Evolutionary conservation across 2,329 filamentous ascomycete genomes (phyloP), one percentile per base, ranked within the genome.

Genomic region (Harringtonia lauricola): DNA sequence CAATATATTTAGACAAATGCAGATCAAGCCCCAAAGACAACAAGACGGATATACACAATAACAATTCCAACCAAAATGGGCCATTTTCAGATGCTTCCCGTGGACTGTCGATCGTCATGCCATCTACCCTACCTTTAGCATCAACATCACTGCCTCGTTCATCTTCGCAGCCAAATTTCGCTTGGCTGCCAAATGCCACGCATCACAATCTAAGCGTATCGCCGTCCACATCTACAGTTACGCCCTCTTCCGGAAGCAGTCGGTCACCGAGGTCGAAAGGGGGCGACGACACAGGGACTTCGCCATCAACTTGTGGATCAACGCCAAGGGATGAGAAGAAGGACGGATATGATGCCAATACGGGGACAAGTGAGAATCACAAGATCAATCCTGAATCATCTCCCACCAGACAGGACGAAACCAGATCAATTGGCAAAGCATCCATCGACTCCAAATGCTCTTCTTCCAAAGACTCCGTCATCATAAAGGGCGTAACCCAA

Each of bases 401-500:
- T 10, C n/a, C n/a, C n/a, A 24, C 19, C 10, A n/a, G 10, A 17
- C 4, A 26, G 8, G 22, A 37, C 9, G 18, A 37, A 14, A 26
- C 5, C 5, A 13, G 12, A 19, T 61, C 59, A 13, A 63, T 61
- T 1, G 59, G 53, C 21, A 61, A 61, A 45, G 64, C 63, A 1
- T 64, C 64, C 1, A 49, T 66, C 18, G 64, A 69, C 44, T 70
- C 66, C 8, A 67, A 66, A 43, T 51, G 57, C 33, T 64, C 58
- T 9, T 44, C 49, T 3, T 36, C 28, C 1, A 39, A 35, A 19
- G 51, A 44, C 13, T 44, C 38, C 8, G 19, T 41, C 2, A 13
- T 37, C 1, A 39, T 18, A 15, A 39, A 34, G 19, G 12, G 4
- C 8, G 17, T 13, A 17, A 15, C 13, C n/a, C 40, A 17, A 14